phyloP scores from a whole-genome alignment of 768 basidiomycete species.

The Exsudoporus frostii region DNA sequence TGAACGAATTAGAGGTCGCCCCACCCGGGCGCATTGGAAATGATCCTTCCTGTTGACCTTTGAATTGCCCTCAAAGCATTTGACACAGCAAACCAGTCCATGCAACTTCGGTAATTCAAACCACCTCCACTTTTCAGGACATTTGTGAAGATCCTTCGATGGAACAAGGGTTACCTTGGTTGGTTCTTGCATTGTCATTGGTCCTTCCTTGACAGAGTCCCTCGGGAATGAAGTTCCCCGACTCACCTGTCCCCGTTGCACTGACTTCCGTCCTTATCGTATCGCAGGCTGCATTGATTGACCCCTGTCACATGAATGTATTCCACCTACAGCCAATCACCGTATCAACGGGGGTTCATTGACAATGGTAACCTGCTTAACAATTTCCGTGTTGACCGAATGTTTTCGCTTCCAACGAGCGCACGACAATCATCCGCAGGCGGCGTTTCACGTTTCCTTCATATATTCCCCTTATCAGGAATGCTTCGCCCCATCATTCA shows the following conservation, averaged over 20 bases:
- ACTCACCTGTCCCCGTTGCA: constrained; percentile 3
- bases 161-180: neutral
- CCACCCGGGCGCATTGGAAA: neutral
- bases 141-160: neutral
- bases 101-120: neutral
- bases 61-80: neutral
- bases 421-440: constrained; percentile 8
- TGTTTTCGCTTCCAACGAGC: neutral
- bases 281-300: constrained; percentile 6
- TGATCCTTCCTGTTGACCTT: neutral
- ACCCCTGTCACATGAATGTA: constrained; percentile 19
- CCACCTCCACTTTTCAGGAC: neutral
- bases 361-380: neutral
- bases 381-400: constrained; percentile 15
- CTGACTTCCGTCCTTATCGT: constrained; percentile 12
- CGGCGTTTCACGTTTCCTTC: constrained; percentile 1
- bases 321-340: neutral
- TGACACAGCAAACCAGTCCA: neutral
- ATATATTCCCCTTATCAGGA: constrained; percentile 4
- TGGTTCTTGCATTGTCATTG: neutral
- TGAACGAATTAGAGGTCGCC: neutral
- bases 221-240: constrained; percentile 15
- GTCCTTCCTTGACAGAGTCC: neutral
- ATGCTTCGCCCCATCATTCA: neutral
- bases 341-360: neutral